These are phyloP conservation scores for Bertia moriformis DNA, from an alignment of 2,329 filamentous ascomycete genomes.

Conservation along the genomic window DNA sequence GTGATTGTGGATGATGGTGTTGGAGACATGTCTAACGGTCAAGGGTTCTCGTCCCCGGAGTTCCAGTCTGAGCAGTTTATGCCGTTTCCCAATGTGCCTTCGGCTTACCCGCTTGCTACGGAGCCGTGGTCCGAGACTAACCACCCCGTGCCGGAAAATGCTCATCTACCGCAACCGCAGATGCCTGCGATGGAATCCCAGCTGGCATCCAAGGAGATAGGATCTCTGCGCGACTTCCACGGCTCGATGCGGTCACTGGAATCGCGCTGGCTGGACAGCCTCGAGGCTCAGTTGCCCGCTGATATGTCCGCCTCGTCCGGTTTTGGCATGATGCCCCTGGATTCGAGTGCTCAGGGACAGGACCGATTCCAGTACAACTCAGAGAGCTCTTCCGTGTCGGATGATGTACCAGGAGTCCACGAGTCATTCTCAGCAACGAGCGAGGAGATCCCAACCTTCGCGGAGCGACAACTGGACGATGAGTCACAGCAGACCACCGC, in stretches of 20 bases:
- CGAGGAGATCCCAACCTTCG: conserved; percentile 13
- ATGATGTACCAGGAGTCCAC: conserved; percentile 15
- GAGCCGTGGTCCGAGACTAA: not conserved
- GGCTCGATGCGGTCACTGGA: conserved; percentile 14
- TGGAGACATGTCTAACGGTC: conserved; percentile 12
- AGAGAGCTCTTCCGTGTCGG: conserved; percentile 18
- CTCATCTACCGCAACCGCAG: not conserved
- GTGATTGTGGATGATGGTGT: conserved; percentile 18
- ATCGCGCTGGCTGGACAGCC: conserved; percentile 14
- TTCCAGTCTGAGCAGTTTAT: conserved; percentile 11
- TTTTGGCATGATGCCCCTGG: conserved; percentile 6
- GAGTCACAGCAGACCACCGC: conserved; percentile 12
- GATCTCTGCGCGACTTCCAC: conserved; percentile 6
- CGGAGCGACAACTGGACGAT: conserved; percentile 7
- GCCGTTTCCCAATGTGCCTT: not conserved
- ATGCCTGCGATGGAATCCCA: not conserved
- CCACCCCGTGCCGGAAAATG: not conserved
- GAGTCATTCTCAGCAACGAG: conserved; percentile 16
- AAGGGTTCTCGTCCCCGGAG: conserved; percentile 13
- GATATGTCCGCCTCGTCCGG: conserved; percentile 12
- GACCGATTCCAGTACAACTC: conserved; percentile 17
- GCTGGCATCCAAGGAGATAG: not conserved
- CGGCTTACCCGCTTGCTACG: not conserved
- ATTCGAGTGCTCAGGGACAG: not conserved
- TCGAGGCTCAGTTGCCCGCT: conserved; percentile 16